Percentiles rank a stretch among this genome's conserved stretches.
These are phyloP conservation scores for Naganishia randhawae DNA, from an alignment of 768 basidiomycete species.

Conservation along the genomic window DNA sequence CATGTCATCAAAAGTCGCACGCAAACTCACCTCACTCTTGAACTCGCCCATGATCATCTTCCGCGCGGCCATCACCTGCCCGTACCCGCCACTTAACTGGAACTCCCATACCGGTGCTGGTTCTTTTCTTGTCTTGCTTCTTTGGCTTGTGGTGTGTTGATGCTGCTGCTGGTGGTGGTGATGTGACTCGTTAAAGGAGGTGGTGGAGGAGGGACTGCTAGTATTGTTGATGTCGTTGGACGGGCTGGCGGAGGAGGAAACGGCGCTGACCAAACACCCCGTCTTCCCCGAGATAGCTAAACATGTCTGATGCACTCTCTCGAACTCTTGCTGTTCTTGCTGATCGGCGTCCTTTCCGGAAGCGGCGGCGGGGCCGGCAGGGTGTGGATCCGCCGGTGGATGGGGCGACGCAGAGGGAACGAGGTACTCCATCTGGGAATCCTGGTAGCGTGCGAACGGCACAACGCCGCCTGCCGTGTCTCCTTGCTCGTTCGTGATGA, in stretches of 20 bases:
- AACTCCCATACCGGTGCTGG: constrained; percentile 62
- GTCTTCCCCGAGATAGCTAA: constrained; percentile 75
- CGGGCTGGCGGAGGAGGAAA: too few relatives aligned
- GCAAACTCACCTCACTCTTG: too few relatives aligned
- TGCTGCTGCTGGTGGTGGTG: neutral
- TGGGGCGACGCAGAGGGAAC: neutral
- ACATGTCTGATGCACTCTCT: constrained; percentile 73
- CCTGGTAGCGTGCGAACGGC: neutral
- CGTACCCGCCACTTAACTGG: constrained; percentile 82
- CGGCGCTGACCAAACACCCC: constrained; percentile 77
- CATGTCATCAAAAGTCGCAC: too few relatives aligned
- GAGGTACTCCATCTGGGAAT: neutral
- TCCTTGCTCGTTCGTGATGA: too few relatives aligned
- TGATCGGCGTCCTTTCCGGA: too few relatives aligned
- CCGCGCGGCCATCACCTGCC: constrained; percentile 84
- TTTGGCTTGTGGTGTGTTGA: neutral
- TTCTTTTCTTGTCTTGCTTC: neutral
- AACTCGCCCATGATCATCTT: constrained; percentile 85
- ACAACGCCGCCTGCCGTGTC: neutral
- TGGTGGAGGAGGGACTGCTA: neutral
- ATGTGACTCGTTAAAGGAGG: constrained; percentile 48
- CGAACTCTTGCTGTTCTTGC: constrained; percentile 58
- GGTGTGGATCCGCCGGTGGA: constrained; percentile 13
- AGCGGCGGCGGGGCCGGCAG: constrained; percentile 21
- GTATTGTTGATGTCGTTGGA: too few relatives aligned